Base-by-base conservation (phyloP, 2,329 filamentous ascomycete genomes). In the Shiraia sp. region DNA sequence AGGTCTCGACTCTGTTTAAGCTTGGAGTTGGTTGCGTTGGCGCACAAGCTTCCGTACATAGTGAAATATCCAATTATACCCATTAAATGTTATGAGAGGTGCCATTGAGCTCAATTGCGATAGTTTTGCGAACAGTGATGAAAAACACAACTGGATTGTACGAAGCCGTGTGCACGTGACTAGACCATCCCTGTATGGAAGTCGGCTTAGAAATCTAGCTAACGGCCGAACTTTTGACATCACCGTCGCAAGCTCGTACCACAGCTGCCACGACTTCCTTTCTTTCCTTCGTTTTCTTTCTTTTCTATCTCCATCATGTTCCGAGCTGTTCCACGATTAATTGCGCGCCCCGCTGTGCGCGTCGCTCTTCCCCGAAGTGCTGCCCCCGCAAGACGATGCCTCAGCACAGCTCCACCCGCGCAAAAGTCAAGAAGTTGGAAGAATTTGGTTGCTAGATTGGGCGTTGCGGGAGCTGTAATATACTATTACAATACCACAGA, bases 401-500 rank as follows among this genome's bases (percentile, higher is more conserved):
- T 83, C 60, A 84, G 76, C 74, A 81, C 78, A 54, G 74, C 75
- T 49, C 73, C 78, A 40, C 75, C 86, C 3, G 77, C 82, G 53
- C 75, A 81, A 63, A 88, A 83, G 73, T 82, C 82, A 59, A 77
- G 89, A 68, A 87, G 84, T 66, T 96, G 89, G 88, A 95, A 91
- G 79, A 86, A 83, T 68, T 78, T 83, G 36, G 79, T 78, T 3
- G 68, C 81, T 59, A 81, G 92, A 75, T 86, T 90, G 81, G 88
- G 83, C 53, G 66, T 93, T 41, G 91, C 89, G 0, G 78, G 76
- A 45, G 89, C 80, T 14, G 83, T 86, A 32, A 74, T 97, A 35
- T 99, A 97, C 75, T 96, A 88, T 72, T 99, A 97, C 72, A 95
- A 90, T 75, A 96, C 90, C 6, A 92, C 86, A 62, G 81, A 84